Evolutionary conservation across 306 rosid genomes (phyloP).

Genomic region (Prunus salicina): DNA sequence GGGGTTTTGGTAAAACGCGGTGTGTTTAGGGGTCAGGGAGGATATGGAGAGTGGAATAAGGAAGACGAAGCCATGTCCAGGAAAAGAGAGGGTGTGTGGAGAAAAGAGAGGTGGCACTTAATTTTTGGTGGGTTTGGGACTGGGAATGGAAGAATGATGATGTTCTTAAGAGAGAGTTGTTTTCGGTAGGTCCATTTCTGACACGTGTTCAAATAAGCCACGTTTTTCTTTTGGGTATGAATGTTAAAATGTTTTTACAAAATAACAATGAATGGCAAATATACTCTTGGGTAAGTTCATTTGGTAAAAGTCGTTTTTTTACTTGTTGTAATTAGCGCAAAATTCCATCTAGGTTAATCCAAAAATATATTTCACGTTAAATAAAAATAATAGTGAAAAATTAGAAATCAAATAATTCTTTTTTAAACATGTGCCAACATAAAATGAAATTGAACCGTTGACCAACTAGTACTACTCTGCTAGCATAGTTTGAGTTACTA

Average conservation of each 20-base stretch:
- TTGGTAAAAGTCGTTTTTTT: no score
- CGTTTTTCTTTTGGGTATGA: neutral
- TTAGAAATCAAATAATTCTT: no score
- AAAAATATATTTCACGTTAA: no score
- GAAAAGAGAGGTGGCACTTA: slow-evolving; percentile 20
- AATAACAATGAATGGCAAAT: neutral
- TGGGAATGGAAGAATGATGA: neutral
- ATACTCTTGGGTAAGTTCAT: neutral
- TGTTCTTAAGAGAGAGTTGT: neutral
- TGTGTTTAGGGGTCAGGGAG: slow-evolving; percentile 28
- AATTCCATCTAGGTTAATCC: no score
- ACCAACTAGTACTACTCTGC: no score
- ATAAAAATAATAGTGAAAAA: no score
- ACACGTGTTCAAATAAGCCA: neutral
- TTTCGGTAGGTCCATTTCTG: neutral
- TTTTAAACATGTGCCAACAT: no score
- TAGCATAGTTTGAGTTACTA: no score
- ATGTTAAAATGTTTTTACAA: no score
- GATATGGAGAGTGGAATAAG: slow-evolving; percentile 40
- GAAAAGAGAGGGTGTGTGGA: neutral
- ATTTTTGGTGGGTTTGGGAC: neutral
- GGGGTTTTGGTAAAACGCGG: neutral
- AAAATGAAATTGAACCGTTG: no score
- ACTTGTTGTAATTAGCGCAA: no score
- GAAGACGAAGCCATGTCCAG: slow-evolving; percentile 41